These are phyloP conservation scores for Cladophialophora exuberans DNA, from an alignment of 2,329 filamentous ascomycete genomes.

Conservation along the genomic window DNA sequence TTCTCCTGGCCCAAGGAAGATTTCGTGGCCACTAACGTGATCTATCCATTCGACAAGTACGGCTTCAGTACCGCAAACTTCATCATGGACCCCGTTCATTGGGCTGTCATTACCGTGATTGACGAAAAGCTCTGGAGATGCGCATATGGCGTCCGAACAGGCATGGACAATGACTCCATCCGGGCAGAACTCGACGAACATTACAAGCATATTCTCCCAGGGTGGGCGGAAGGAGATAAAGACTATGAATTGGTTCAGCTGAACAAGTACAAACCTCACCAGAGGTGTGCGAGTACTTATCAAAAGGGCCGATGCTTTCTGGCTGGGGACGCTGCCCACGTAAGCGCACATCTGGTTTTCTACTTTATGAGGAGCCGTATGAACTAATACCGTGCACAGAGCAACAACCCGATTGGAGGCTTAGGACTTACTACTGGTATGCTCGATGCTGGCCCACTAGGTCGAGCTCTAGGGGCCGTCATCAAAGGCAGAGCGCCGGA, in stretches of 20 bases:
- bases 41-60: constrained; percentile 26
- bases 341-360: background rate
- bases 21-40: constrained; percentile 26
- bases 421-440: constrained; percentile 30
- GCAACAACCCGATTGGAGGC: constrained; percentile 31
- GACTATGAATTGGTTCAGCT: constrained; percentile 30
- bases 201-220: constrained; percentile 31
- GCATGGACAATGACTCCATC: constrained; percentile 38
- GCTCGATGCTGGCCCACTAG: constrained; percentile 25
- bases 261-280: constrained; percentile 30
- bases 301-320: constrained; percentile 24
- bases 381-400: constrained; percentile 1
- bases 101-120: constrained; percentile 40
- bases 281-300: constrained; percentile 27
- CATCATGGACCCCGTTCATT: constrained; percentile 26
- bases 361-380: background rate
- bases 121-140: constrained; percentile 47
- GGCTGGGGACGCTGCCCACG: constrained; percentile 31
- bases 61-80: constrained; percentile 27
- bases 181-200: constrained; percentile 24
- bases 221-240: constrained; percentile 30
- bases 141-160: constrained; percentile 43
- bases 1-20: constrained; percentile 30
- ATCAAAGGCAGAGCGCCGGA: constrained; percentile 25
- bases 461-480: constrained; percentile 20